Evolutionary conservation across 2,329 filamentous ascomycete species (phyloP), one percentile per base, ranked within the genome.

Genomic region (Calonectria hongkongensis): DNA sequence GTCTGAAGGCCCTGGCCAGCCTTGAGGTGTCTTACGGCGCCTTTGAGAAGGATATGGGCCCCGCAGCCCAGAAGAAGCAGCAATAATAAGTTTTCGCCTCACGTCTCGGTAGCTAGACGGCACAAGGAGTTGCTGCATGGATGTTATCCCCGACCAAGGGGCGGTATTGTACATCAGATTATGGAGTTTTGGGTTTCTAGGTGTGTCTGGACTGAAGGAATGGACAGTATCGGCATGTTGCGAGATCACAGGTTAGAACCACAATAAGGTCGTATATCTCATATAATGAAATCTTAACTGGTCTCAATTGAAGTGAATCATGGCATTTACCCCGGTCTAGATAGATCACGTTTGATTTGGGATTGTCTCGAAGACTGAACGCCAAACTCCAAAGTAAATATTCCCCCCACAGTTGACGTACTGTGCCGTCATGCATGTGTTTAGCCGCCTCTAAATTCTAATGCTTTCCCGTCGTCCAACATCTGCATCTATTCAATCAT

Each of bases 11-110:
- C 16, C 88, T 98, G 15, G 87, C 90, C 8, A 96, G 95, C 77
- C 88, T 99, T 21, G 89, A 98, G 83, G 95, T 98, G 36, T 94
- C 95, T 1, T 98, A 98, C 83, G 95, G 94, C 75, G 95, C 97
- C 2, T 99, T 98, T 82, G 96, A 97, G 83, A 98, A 98, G 88
- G 96, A 98, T 79, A 98, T 95, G 88, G 95, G 95, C 0, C 94
- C 95, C n/a, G 88, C 92, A 45, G 94, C 94, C 39, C 94, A 97
- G 85, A 98, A 96, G 91, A 98, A 95, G 87, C 82, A 85, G 74
- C 78, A 85, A 76, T 83, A 81, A 79, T 77, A 60, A 41, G 30
- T 68, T 51, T 50, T 62, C 48, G 51, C 15, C 39, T 28, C 28
- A 39, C 54, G 47, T 21, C 56, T 51, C 43, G 73, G 65, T 64